Evolutionary conservation across 805 yeast species (phyloP).

Genomic region (Suhomyces emberorum): DNA sequence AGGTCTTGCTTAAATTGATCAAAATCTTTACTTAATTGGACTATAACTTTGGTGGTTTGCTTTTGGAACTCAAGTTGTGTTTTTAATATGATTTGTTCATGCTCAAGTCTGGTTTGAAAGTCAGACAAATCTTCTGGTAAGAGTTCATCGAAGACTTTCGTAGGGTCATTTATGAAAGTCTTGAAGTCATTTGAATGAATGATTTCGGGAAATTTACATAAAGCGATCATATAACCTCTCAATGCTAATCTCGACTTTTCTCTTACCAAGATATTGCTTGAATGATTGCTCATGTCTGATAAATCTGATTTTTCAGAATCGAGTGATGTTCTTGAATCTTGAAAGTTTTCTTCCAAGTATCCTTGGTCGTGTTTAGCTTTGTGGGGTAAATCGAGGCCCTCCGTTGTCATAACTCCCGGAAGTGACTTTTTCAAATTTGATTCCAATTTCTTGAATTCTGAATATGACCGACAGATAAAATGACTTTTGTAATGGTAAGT

Average conservation of each 20-base stretch:
- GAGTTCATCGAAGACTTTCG: constrained; percentile 29
- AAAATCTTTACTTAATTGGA: constrained; percentile 53
- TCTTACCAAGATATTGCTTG: constrained; percentile 43
- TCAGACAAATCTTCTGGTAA: constrained; percentile 50
- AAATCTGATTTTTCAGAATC: constrained; percentile 2
- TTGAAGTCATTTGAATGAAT: constrained; percentile 49
- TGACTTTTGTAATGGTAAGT: constrained; percentile 21
- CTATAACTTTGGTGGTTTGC: constrained; percentile 58
- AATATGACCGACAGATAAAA: constrained; percentile 60
- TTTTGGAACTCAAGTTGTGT: constrained; percentile 73
- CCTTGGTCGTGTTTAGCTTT: constrained; percentile 45
- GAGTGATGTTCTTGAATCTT: constrained; percentile 11
- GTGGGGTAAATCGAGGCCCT: constrained; percentile 56
- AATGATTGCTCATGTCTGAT: not conserved
- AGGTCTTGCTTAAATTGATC: constrained; percentile 56
- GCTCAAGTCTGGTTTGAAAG: constrained; percentile 50
- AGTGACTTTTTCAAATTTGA: constrained; percentile 48
- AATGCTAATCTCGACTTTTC: constrained; percentile 78
- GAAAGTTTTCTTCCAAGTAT: constrained; percentile 3
- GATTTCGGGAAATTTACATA: constrained; percentile 54
- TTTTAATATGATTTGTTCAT: constrained; percentile 56
- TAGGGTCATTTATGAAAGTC: constrained; percentile 48
- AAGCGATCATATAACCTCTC: constrained; percentile 62
- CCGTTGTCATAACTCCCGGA: constrained; percentile 60
- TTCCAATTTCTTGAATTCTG: constrained; percentile 63